Conservation (phyloP, 495 filamentous ascomycete species). For the Aspergillus diversus region DNA sequence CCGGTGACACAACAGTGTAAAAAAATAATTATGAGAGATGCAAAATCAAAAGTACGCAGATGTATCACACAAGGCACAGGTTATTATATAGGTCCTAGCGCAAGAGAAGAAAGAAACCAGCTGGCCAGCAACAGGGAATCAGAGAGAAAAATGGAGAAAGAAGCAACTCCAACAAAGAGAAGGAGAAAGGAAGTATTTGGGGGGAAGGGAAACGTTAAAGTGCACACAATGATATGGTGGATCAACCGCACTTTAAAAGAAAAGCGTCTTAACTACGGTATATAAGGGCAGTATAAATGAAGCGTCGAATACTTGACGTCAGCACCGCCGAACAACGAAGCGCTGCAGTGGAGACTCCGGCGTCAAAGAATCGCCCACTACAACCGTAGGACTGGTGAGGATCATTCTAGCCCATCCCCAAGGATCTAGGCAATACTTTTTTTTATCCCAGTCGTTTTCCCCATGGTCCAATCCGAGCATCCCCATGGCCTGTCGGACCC, state of each 20-base stretch:
- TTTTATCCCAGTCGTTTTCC: neutral
- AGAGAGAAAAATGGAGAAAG: constrained; percentile 1
- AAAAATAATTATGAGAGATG: too few relatives aligned
- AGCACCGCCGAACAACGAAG: constrained; percentile 20
- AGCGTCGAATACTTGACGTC: constrained; percentile 25
- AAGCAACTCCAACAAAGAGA: constrained; percentile 6
- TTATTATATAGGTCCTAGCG: neutral
- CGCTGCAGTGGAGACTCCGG: constrained; percentile 20
- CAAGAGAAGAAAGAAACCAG: neutral
- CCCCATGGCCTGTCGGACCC: neutral
- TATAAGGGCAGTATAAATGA: neutral
- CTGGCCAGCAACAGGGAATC: constrained; percentile 5
- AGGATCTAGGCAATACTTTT: neutral
- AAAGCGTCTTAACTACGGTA: neutral
- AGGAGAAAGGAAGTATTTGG: neutral
- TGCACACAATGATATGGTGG: neutral
- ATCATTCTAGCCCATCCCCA: neutral
- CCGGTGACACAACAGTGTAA: too few relatives aligned
- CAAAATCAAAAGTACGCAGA: too few relatives aligned
- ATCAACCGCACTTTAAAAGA: neutral
- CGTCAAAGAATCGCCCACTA: constrained; percentile 20
- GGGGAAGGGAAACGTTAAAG: neutral
- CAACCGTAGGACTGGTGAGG: constrained; percentile 5
- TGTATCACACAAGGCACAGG: neutral
- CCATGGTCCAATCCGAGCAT: constrained; percentile 12